Conservation (phyloP, 345 rosid genomes). For the Camelina sativa region DNA sequence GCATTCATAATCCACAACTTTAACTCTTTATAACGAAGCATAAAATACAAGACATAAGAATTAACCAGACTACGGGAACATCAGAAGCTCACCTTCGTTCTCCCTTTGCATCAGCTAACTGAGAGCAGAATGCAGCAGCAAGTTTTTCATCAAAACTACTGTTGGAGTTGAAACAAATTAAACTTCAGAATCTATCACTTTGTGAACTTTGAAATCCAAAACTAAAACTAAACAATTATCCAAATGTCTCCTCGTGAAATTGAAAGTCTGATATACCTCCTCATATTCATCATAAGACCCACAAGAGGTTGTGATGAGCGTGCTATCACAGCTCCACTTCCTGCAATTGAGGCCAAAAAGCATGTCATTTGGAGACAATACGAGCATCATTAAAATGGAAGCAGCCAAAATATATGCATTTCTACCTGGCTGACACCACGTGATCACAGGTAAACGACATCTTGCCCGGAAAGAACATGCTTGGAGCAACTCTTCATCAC, state of each 20-base stretch:
- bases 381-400: conserved; percentile 22
- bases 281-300: conserved; percentile 96
- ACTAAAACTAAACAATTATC: conserved; percentile 18
- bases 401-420: conserved; percentile 20
- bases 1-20: conserved; percentile 7
- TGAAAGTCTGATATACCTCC: conserved; percentile 63
- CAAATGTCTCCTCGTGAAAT: conserved; percentile 1
- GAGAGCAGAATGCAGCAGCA: conserved; percentile 86
- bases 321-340: conserved; percentile 90
- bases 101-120: conserved; percentile 55
- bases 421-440: conserved; percentile 95
- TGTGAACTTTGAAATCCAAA: conserved; percentile 37
- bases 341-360: conserved; percentile 50
- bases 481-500: conserved; percentile 86
- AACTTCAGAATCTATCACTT: conserved; percentile 9
- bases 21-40: conserved; percentile 8
- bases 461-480: conserved; percentile 90
- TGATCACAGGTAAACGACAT: conserved; percentile 83
- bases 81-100: conserved; percentile 60
- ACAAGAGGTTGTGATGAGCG: conserved; percentile 98
- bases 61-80: conserved; percentile 16
- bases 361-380: conserved; percentile 33
- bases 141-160: conserved; percentile 96
- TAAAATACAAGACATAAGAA: conserved; percentile 11
- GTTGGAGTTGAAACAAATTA: conserved; percentile 40